phyloP scores from a whole-genome alignment of 2,329 filamentous ascomycete genomes.

The Microsporum ferrugineum region DNA sequence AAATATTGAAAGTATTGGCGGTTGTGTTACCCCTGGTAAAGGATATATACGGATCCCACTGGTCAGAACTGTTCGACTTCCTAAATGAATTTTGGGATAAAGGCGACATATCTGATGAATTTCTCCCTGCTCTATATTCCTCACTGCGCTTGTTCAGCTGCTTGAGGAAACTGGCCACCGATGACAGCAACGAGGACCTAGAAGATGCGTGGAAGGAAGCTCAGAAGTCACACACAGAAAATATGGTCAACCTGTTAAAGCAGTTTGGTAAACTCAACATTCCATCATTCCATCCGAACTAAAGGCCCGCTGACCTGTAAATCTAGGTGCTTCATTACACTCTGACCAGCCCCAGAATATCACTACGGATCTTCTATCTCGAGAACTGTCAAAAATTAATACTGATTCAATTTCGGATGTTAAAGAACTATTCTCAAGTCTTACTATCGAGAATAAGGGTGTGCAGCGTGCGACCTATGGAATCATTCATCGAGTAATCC shows the following conservation, averaged over 20 bases:
- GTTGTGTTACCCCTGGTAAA: constrained; percentile 60
- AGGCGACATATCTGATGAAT: constrained; percentile 37
- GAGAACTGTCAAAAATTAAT: constrained; percentile 55
- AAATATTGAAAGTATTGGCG: constrained; percentile 35
- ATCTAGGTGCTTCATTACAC: constrained; percentile 38
- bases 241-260: constrained; percentile 33
- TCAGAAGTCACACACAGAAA: constrained; percentile 48
- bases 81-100: constrained; percentile 49
- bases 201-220: constrained; percentile 58
- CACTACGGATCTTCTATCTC: constrained; percentile 61
- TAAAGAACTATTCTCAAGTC: constrained; percentile 59
- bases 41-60: constrained; percentile 80
- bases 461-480: constrained; percentile 73
- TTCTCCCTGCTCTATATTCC: constrained; percentile 55
- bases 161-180: constrained; percentile 46
- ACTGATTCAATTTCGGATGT: constrained; percentile 51
- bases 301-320: constrained; percentile 6
- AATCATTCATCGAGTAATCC: constrained; percentile 69
- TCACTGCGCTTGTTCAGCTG: constrained; percentile 59
- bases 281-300: background rate
- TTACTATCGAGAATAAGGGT: constrained; percentile 62
- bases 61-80: constrained; percentile 55
- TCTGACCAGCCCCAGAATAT: constrained; percentile 59
- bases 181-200: constrained; percentile 72
- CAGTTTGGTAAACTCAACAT: constrained; percentile 28